These are phyloP conservation scores for Nicotiana sylvestris DNA, from an alignment of 257 asterid species.

Conservation along the genomic window DNA sequence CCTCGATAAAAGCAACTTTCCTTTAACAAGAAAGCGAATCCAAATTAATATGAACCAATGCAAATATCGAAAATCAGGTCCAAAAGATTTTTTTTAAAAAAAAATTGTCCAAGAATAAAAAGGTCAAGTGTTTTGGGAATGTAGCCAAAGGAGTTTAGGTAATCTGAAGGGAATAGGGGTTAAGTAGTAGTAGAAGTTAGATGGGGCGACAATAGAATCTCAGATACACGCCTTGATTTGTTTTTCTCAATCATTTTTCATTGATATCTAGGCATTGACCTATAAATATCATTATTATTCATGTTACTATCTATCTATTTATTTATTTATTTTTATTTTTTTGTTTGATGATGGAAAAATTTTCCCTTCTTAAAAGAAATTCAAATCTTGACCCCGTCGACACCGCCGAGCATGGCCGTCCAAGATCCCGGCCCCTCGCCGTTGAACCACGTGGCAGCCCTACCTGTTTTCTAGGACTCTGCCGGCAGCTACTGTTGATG, in stretches of 20 bases:
- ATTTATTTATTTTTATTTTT: neutral
- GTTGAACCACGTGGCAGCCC: slow-evolving; percentile 42
- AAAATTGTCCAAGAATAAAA: too few species aligned
- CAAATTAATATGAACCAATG: too few species aligned
- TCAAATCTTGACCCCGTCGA: slow-evolving; percentile 26
- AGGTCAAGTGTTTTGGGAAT: too few species aligned
- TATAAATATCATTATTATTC: neutral
- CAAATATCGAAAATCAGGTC: too few species aligned
- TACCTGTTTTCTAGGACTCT: slow-evolving; percentile 30
- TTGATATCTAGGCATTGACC: slow-evolving; percentile 21
- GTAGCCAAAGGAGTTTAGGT: too few species aligned
- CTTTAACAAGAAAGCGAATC: too few species aligned
- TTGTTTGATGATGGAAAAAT: neutral
- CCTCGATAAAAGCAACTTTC: too few species aligned
- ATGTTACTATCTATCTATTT: neutral
- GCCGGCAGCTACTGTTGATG: slow-evolving; percentile 17
- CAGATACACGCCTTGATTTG: slow-evolving; percentile 20
- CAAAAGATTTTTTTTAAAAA: too few species aligned
- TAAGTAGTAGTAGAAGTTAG: neutral
- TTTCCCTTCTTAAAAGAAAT: slow-evolving; percentile 2
- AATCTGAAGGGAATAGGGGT: neutral
- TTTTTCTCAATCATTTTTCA: neutral
- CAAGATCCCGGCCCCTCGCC: slow-evolving; percentile 21
- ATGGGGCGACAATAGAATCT: slow-evolving; percentile 17
- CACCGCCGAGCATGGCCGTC: slow-evolving; percentile 25